These are phyloP conservation scores for Penicillium frequentans DNA, from an alignment of 2,329 filamentous ascomycete species.

Conservation along the genomic window DNA sequence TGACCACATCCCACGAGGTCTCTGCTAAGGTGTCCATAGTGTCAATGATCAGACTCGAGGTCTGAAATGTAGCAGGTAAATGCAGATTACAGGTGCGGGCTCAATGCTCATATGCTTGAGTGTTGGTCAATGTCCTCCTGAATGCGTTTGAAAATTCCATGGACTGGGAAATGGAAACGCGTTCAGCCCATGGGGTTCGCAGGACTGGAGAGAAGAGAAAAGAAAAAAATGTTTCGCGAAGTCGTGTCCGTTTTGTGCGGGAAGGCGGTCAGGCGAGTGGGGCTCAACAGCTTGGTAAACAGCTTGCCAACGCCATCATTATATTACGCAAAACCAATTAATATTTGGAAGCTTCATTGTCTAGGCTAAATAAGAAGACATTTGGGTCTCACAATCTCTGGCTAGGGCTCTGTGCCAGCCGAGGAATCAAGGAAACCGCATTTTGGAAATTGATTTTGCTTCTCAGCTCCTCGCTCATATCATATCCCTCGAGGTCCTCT, in stretches of 20 bases:
- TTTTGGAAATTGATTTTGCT: too few species aligned
- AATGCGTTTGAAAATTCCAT: slow-evolving; percentile 4
- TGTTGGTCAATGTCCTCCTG: background rate
- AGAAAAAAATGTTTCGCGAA: slow-evolving; percentile 6
- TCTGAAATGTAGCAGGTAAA: slow-evolving; percentile 20
- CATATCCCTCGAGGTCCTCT: too few species aligned
- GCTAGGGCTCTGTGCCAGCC: too few species aligned
- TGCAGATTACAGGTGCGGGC: slow-evolving; percentile 13
- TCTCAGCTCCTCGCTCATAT: too few species aligned
- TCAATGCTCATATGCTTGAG: slow-evolving; percentile 18
- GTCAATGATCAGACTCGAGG: slow-evolving; percentile 9
- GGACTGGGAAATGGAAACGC: background rate
- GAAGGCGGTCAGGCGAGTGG: slow-evolving; percentile 15
- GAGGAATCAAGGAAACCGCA: too few species aligned
- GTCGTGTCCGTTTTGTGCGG: slow-evolving; percentile 12
- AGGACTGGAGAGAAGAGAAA: slow-evolving; percentile 1
- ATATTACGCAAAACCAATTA: too few species aligned
- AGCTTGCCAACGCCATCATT: background rate
- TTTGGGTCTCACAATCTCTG: too few species aligned
- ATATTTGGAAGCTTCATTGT: too few species aligned
- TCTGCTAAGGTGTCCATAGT: slow-evolving; percentile 73
- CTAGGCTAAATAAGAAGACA: too few species aligned
- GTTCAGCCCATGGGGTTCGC: background rate
- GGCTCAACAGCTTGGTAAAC: background rate
- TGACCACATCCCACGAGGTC: slow-evolving; percentile 75